Percentiles rank a stretch among this genome's conserved stretches.
Evolutionary conservation across 352 stramenopile species (phyloP).

Genomic region (Phytophthora constricta): DNA sequence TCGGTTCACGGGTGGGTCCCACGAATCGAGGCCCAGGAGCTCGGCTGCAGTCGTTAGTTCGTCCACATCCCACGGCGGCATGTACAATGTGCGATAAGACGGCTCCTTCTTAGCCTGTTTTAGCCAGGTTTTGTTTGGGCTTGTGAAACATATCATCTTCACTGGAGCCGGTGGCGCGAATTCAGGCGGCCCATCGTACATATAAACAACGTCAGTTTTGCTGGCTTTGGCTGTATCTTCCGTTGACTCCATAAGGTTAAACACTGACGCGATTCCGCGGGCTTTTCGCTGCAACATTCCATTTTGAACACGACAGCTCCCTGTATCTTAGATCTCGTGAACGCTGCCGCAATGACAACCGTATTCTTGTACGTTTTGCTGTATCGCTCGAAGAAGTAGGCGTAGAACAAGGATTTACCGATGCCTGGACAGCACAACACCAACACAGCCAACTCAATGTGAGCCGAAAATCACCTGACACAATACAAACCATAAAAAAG

Average conservation of each 20-base stretch:
- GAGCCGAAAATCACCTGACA: no score
- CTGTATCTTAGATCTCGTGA: no score
- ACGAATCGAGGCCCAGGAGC: neutral
- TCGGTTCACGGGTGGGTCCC: neutral
- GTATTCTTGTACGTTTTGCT: neutral
- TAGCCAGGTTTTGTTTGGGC: constrained; percentile 4
- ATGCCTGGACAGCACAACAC: neutral
- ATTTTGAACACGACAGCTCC: constrained; percentile 6
- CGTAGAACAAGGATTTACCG: constrained; percentile 16
- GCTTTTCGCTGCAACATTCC: no score
- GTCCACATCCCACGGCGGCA: constrained; percentile 7
- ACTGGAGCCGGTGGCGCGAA: neutral
- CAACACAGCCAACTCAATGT: no score
- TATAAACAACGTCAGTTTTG: neutral
- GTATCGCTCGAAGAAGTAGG: constrained; percentile 15
- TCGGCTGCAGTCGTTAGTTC: constrained; percentile 3
- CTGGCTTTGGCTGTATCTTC: no score
- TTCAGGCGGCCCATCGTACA: neutral
- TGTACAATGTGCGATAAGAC: neutral
- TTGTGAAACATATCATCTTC: constrained; percentile 13
- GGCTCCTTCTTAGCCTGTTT: neutral
- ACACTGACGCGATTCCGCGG: no score
- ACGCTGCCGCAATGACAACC: neutral
- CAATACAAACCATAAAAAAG: neutral
- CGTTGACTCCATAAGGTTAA: no score